Conservation (phyloP, 257 asterid genomes). For the Capsicum rhomboideum region DNA sequence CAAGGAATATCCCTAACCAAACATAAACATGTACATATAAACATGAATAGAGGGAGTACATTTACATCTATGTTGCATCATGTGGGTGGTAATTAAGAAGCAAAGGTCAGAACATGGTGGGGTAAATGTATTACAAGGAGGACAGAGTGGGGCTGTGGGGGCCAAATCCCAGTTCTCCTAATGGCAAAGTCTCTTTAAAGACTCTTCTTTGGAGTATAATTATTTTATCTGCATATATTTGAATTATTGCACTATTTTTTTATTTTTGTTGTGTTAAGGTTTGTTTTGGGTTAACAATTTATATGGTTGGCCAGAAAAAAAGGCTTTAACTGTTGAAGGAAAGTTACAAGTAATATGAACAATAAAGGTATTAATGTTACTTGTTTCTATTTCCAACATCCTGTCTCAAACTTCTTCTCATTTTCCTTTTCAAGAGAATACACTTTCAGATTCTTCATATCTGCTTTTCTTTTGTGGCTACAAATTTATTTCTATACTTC, state of each 20-base stretch:
- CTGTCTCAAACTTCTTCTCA: constrained; percentile 22
- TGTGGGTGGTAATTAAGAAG: neutral
- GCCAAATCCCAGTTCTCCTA: neutral
- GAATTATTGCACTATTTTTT: neutral
- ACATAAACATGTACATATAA: no score
- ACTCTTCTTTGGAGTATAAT: neutral
- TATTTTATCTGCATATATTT: neutral
- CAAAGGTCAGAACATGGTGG: constrained; percentile 25
- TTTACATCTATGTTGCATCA: neutral
- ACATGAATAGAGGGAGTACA: no score
- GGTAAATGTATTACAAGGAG: constrained; percentile 25
- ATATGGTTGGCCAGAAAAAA: neutral
- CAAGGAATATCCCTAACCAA: no score
- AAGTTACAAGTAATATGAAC: constrained; percentile 29
- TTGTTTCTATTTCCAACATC: constrained; percentile 36
- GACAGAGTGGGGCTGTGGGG: constrained; percentile 35
- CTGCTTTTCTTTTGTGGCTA: constrained; percentile 4
- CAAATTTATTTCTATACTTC: neutral
- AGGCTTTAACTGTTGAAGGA: constrained; percentile 25
- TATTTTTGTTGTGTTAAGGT: neutral
- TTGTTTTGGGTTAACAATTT: neutral
- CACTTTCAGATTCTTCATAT: neutral
- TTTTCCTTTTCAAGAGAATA: neutral
- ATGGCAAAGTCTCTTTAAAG: neutral
- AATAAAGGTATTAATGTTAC: constrained; percentile 11